Conservation (phyloP, 1,139 yeast species). For the Arxiozyma telluris region DNA sequence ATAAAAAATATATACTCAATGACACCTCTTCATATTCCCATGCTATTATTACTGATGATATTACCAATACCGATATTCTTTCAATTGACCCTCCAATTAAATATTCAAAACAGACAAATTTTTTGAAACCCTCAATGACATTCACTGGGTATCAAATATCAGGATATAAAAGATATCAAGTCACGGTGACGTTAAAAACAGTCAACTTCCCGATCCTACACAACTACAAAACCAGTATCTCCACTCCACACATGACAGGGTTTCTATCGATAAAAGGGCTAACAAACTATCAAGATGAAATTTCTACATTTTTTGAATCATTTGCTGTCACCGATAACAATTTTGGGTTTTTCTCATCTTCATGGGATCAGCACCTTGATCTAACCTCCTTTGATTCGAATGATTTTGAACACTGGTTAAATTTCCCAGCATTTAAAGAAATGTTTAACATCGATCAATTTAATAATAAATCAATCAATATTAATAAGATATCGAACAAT, state of each 20-base stretch:
- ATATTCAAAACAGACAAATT: slow-evolving; percentile 11
- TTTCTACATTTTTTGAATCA: slow-evolving; percentile 80
- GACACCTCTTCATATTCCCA: slow-evolving; percentile 3
- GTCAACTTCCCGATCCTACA: slow-evolving; percentile 21
- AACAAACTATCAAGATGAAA: slow-evolving; percentile 66
- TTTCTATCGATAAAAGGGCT: slow-evolving; percentile 72
- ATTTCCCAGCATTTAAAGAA: slow-evolving; percentile 43
- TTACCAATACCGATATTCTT: not conserved
- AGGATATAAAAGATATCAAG: slow-evolving; percentile 30
- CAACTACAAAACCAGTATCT: not conserved
- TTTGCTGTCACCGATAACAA: slow-evolving; percentile 63
- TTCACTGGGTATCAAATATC: slow-evolving; percentile 30
- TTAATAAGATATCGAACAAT: not conserved
- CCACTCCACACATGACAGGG: slow-evolving; percentile 49
- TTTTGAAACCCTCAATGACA: slow-evolving; percentile 21
- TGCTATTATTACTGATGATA: not conserved
- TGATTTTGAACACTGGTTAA: slow-evolving; percentile 82
- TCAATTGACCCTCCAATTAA: not conserved
- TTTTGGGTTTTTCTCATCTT: slow-evolving; percentile 39
- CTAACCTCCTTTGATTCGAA: slow-evolving; percentile 43
- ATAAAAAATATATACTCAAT: slow-evolving; percentile 2
- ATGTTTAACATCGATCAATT: slow-evolving; percentile 4
- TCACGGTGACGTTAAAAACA: slow-evolving; percentile 23
- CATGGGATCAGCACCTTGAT: slow-evolving; percentile 44
- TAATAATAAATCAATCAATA: not conserved